Evolutionary conservation across 345 rosid genomes (phyloP), one percentile per base, ranked within the genome.

Genomic region (Populus davidiana): DNA sequence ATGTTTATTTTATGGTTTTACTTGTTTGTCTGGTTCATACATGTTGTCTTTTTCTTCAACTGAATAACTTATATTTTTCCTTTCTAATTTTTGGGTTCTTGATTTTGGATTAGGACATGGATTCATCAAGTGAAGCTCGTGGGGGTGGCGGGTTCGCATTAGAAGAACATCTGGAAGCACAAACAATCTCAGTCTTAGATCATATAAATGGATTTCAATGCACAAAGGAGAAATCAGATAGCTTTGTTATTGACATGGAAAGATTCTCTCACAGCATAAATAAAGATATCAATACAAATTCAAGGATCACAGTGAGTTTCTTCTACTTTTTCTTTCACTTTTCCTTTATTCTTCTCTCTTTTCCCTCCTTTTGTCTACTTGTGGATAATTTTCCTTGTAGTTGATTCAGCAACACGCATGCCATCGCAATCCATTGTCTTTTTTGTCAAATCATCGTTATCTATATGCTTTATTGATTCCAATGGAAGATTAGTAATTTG

Each of bases 171-270:
- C 68, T 74, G 78, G 81, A 49, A 50, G 59, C 76, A 35, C 84
- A 81, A 82, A 88, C 77, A 73, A 75, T 80, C 43, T 76, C 86
- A 29, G 81, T 84, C 62, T 78, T 85, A 41, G 93, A 87, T 85
- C 89, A 87, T 7, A 65, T 84, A 74, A 88, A 81, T 78, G 91
- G 91, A 35, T 81, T 86, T 69, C 88, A 87, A 38, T 86, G 78
- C 76, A 72, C 73, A 56, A 41, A 69, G 9, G 89, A 85, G 76
- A 88, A 87, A 64, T 80, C 94, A 49, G 93, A 88, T 62, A 85
- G 84, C 82, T 91, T 90, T 74, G 92, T 90, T 31, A 90, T 93
- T 61, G 91, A 91, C 81, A 87, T 91, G 83, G 96, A 90, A 63
- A 85, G 82, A 78, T 86, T 91, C 83, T 74, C 89, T 63, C 79